phyloP scores from a whole-genome alignment of 1,284 basidiomycete genomes.

The Tylopilus sp. region DNA sequence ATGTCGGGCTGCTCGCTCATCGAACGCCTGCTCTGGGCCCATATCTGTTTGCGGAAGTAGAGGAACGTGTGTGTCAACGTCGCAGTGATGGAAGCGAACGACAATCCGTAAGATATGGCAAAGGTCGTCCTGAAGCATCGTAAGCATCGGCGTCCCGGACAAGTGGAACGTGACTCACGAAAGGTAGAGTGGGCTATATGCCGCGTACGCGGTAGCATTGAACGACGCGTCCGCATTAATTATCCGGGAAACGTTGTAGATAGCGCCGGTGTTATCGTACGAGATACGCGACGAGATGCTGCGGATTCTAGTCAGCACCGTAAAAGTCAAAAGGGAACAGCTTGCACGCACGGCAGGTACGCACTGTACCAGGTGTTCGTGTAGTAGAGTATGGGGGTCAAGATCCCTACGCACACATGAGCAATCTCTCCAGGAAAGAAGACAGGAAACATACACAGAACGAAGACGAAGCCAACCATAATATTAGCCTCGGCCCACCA shows the following conservation, averaged over 20 bases:
- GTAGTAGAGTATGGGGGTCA: slow-evolving; percentile 67
- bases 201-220: slow-evolving; percentile 62
- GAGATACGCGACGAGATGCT: slow-evolving; percentile 51
- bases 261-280: slow-evolving; percentile 60
- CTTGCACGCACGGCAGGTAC: slow-evolving; percentile 44
- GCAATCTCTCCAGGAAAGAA: background rate
- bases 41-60: slow-evolving; percentile 67
- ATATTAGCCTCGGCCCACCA: slow-evolving; percentile 85
- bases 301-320: background rate
- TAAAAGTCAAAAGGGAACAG: background rate
- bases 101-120: slow-evolving; percentile 64
- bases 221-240: slow-evolving; percentile 56
- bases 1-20: slow-evolving; percentile 68
- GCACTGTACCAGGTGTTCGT: slow-evolving; percentile 60
- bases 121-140: slow-evolving; percentile 40
- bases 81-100: slow-evolving; percentile 66
- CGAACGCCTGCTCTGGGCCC: slow-evolving; percentile 48
- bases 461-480: slow-evolving; percentile 71
- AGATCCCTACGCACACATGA: slow-evolving; percentile 39
- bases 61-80: slow-evolving; percentile 66
- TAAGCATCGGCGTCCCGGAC: background rate
- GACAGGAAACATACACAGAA: slow-evolving; percentile 48
- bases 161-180: slow-evolving; percentile 39
- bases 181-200: slow-evolving; percentile 83
- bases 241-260: slow-evolving; percentile 70